Evolutionary conservation across 2,329 filamentous ascomycete species (phyloP), one percentile per base, ranked within the genome.

Genomic region (Fusarium equiseti): DNA sequence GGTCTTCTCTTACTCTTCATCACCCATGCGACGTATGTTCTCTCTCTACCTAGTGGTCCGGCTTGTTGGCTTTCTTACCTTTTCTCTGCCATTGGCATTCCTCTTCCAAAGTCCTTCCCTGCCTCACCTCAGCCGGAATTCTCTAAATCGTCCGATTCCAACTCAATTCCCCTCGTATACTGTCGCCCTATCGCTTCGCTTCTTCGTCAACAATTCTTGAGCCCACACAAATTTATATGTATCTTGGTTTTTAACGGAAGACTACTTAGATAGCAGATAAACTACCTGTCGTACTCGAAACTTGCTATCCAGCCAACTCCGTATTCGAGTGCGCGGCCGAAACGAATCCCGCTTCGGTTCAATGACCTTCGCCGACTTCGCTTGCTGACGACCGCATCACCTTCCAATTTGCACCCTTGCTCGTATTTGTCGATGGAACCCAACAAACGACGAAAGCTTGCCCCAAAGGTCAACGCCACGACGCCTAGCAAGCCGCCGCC

Each of bases 391-490:
- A 72, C 69, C 65, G 57, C 64, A 61, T 65, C 53, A 63, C 52
- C 60, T 59, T 57, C 60, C 61, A 70, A 66, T 59, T 55, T 50
- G 51, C 53, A 68, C 59, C 51, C 54, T 62, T 43, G 44, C 38
- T 49, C 54, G 50, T 52, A 55, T 44, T 44, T 66, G 73, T 76
- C 77, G 73, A 83, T 83, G 81, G 81, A 83, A 77, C 81, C 81
- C 68, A 81, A 72, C 63, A 83, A 83, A 68, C 81, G 81, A 76
- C 79, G 81, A 74, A 82, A 82, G 77, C 77, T 83, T 77, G 81
- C 81, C 73, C 81, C 81, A 38, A 83, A 83, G 72, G 79, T 81
- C 75, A 73, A 78, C 71, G 77, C 78, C 54, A 59, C 75, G 42
- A 73, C 74, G 63, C 73, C 77, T 48, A 70, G 63, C 67, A 78